Base-by-base conservation (phyloP, 202 grass and related monocot genomes). In the Setaria viridis region DNA sequence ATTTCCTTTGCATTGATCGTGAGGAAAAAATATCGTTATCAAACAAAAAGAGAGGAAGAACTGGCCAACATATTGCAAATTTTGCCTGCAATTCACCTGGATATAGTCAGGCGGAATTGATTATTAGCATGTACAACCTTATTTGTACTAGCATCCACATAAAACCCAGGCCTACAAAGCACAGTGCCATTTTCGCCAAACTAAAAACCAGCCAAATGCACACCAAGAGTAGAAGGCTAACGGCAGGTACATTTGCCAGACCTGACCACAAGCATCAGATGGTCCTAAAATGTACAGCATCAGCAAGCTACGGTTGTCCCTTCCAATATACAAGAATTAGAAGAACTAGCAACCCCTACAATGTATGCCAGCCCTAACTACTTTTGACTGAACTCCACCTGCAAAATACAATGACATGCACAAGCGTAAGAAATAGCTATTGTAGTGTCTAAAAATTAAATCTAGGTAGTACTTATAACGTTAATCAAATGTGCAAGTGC, bases 331-430 rank as follows among this genome's bases (percentile, higher is more conserved):
- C 54, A 91, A 49, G 29, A 80, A 76, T 55, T 69, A 63, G 53
- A 84, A 69, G 80, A 78, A 30, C 86, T 62, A 72, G 35, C 46
- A 65, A 11, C 15, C 63, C 70, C 70, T 81, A 72, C 19, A 67
- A 30, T 77, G 3, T 49, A 33, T 65, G 62, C 47, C 21, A 39
- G 35, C 46, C 76, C 70, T 47, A 84, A 29, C 76, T 71, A 74
- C 9, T 83, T 72, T 58, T 68, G 46, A 91, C 85, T 51, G 81
- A 85, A 91, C 77, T 91, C 89, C 64, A 88, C 64, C 89, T 91
- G 89, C 45, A 48, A 72, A 77, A 77, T 35, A 87, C 4, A 80
- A 42, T 32, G 20, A 45, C 41, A 90, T 72, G 48, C 48, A 87
- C 64, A 80, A 9, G 48, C 15, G 42, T 85, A 68, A 85, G 77